Base-by-base conservation (phyloP, 768 basidiomycete genomes). In the Pisolithus tinctorius region DNA sequence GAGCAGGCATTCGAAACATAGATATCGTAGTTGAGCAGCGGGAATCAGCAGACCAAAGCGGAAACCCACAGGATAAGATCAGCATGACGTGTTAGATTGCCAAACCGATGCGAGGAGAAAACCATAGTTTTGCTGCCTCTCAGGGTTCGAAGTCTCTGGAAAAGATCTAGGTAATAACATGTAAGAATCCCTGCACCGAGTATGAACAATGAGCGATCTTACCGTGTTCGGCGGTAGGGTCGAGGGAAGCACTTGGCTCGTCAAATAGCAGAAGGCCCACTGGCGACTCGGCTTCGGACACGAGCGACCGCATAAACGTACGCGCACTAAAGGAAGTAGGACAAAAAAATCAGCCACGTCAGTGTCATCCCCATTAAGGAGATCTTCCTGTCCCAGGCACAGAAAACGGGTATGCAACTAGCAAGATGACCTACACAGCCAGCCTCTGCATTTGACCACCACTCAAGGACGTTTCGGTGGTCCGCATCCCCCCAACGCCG, bases 71-170 rank as follows among this genome's bases (percentile, higher is more conserved):
- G 53, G 29, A 88, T 86, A 4, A 84, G 62, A 66, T 87, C 84
- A 0, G 86, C 86, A 58, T 85, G 76, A 9, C 83, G 73, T 1
- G 86, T 88, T 10, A 87, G 68, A 53, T 82, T 86, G 10, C 85
- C 86, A 58, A 74, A 77, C 29, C 66, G 49, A 20, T 68, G 88
- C 0, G 84, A 84, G 1, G 86, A 88, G 61, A 88, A 89, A 25
- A 89, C 65, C 88, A 89, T 89, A 1, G 88, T 89, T 66, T 87
- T 90, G 63, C 77, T 82, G 13, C 84, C 86, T 42, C 86, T 74
- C 17, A 88, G 61, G 7, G 74, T 68, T 17, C 84, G 78, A 27
- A 90, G 69, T 41, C 86, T 74, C 54, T 85, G 79, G 49, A 91
- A 91, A 8, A 90, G 70, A 59, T 90, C 78, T 79, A 49, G 20